Evolutionary conservation across 495 filamentous ascomycete genomes (phyloP).

Genomic region (Bryoglossum gracile): DNA sequence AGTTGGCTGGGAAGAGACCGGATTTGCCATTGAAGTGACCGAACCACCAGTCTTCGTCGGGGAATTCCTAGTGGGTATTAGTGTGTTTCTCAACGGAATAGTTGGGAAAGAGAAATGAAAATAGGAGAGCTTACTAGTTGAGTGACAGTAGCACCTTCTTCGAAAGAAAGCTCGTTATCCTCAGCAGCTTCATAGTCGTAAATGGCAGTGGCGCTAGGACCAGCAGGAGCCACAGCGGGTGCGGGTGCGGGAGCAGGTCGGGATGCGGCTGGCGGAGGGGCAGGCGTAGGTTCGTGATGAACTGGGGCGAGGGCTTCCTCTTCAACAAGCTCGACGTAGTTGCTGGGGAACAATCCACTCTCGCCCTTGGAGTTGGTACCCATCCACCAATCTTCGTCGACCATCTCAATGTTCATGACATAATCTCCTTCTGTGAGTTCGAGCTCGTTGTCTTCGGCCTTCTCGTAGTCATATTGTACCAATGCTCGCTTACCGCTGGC

Average conservation of each 20-base stretch:
- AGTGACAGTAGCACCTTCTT: conserved; percentile 74
- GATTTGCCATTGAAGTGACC: conserved; percentile 71
- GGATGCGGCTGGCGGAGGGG: conserved; percentile 20
- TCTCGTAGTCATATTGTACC: conserved; percentile 93
- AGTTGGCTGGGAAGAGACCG: conserved; percentile 90
- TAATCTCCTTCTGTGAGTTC: conserved; percentile 85
- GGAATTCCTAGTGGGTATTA: conserved; percentile 65
- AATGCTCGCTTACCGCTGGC: conserved; percentile 59
- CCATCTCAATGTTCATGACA: conserved; percentile 95
- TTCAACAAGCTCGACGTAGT: conserved; percentile 86
- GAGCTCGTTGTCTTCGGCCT: conserved; percentile 93
- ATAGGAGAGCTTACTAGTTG: conserved; percentile 27
- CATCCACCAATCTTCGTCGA: conserved; percentile 97
- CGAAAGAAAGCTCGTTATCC: conserved; percentile 94
- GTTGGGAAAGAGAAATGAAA: background rate
- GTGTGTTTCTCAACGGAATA: background rate
- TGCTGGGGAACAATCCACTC: conserved; percentile 86
- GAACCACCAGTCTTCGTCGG: conserved; percentile 98
- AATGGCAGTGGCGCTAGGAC: conserved; percentile 68
- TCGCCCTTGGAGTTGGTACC: conserved; percentile 77
- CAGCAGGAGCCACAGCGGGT: conserved; percentile 33
- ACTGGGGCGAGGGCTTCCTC: conserved; percentile 28
- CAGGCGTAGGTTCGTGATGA: conserved; percentile 26
- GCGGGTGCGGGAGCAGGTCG: conserved; percentile 24
- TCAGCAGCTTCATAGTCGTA: conserved; percentile 98